Conservation (phyloP, 306 rosid genomes). For the Luffa acutangula region DNA sequence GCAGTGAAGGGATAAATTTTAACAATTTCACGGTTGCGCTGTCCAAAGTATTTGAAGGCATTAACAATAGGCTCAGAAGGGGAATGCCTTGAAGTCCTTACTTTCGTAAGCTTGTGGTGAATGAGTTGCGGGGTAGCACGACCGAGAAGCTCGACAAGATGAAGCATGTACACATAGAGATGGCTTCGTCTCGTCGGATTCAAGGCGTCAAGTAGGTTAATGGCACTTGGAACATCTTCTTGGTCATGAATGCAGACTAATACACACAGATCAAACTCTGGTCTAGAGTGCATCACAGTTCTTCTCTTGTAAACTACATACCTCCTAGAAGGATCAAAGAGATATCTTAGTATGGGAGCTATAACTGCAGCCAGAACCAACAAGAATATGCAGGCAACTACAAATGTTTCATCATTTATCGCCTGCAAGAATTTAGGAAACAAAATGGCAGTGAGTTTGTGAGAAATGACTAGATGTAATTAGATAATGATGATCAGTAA, state of each 20-base stretch:
- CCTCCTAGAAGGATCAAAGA: slow-evolving; percentile 26
- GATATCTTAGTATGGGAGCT: slow-evolving; percentile 11
- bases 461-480: neutral
- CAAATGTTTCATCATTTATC: slow-evolving; percentile 14
- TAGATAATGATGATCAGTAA: neutral
- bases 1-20: slow-evolving; percentile 16
- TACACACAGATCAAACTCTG: slow-evolving; percentile 9
- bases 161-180: slow-evolving; percentile 15
- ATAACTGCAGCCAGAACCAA: slow-evolving; percentile 8
- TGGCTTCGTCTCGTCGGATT: slow-evolving; percentile 19
- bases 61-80: slow-evolving; percentile 13
- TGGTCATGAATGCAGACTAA: slow-evolving; percentile 21
- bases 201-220: slow-evolving; percentile 28
- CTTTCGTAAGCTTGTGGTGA: slow-evolving; percentile 2
- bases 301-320: slow-evolving; percentile 15
- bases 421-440: slow-evolving; percentile 7
- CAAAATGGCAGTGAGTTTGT: neutral
- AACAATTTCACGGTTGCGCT: neutral
- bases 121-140: slow-evolving; percentile 18
- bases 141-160: slow-evolving; percentile 22
- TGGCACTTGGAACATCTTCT: slow-evolving; percentile 12
- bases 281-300: slow-evolving; percentile 9
- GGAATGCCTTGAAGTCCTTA: neutral
- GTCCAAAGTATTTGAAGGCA: slow-evolving; percentile 21
- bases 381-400: neutral